Evolutionary conservation across 306 rosid species (phyloP), one percentile per base, ranked within the genome.

Genomic region (Hippophae gyantsensis): DNA sequence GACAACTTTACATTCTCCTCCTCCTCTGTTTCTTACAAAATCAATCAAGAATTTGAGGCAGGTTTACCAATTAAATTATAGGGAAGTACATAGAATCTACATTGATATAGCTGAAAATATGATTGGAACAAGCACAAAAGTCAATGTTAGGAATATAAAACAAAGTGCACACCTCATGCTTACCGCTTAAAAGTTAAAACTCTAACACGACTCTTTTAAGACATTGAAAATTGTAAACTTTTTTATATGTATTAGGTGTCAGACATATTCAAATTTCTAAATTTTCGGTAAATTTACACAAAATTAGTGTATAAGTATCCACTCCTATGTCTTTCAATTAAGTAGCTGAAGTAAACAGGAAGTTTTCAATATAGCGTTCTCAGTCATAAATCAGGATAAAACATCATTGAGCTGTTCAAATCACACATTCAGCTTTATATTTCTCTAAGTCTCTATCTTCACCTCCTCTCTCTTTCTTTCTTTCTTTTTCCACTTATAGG

Each of bases 91-190:
- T 60, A 77, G 78, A 69, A 75, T 78, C 80, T 53, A 68, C 66
- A 56, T 70, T 51, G 79, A 66, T 69, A 61, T 54, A 52, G 68
- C 72, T 54, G 48, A 54, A 65, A 49, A 74, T 73, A 78, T 80
- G 78, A 77, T 82, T 73, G 68, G 82, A 78, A 74, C 73, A 74
- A 66, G 74, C 77, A 60, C 85, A 79, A 58, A 68, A 84, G 90
- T 81, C 83, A 79, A 82, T 0, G 43, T 6, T 18, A 43, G 62
- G 62, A 40, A 61, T 64, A 65, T 62, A 68, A 66, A 69, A 61
- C 13, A 44, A 56, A 7, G 66, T 65, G 3, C 60, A 65, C 42
- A 18, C 48, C 49, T 63, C 60, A 13, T 48, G 63, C 72, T 44
- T 59, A 6, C 60, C 69, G 43, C 25, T 60, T 72, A 65, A 72